Conservation (phyloP, 108 stramenopile genomes). For the Cyclotella atomus region DNA sequence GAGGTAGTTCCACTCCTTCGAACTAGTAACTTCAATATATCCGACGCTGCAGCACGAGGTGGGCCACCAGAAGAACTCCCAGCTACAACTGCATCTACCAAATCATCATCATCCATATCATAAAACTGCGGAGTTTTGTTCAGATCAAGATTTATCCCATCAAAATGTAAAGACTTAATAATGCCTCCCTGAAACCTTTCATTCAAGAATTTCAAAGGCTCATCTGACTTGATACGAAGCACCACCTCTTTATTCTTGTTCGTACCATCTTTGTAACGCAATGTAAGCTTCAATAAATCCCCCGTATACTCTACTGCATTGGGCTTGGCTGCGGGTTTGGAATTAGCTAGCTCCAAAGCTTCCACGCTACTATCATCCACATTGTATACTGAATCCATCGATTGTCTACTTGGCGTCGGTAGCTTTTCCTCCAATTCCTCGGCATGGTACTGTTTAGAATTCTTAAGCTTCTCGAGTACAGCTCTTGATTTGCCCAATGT, state of each 20-base stretch:
- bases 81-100: constrained; percentile 56
- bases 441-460: constrained; percentile 64
- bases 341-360: not conserved
- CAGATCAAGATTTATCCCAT: constrained; percentile 55
- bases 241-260: constrained; percentile 26
- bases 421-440: constrained; percentile 51
- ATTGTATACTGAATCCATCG: not conserved
- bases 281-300: constrained; percentile 12
- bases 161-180: constrained; percentile 46
- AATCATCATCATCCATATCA: constrained; percentile 78
- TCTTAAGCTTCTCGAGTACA: constrained; percentile 29
- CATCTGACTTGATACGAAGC: constrained; percentile 39
- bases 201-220: constrained; percentile 37
- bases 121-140: constrained; percentile 56
- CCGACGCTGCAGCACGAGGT: not conserved
- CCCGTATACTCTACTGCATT: constrained; percentile 15
- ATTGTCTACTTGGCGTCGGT: not conserved
- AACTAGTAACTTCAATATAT: constrained; percentile 17
- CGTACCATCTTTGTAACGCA: constrained; percentile 26
- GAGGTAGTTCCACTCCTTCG: constrained; percentile 2
- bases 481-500: constrained; percentile 16
- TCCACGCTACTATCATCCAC: not conserved
- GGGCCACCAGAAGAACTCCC: not conserved
- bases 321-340: constrained; percentile 1
- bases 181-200: constrained; percentile 22